These are phyloP conservation scores for Schwanniomyces pseudopolymorphus DNA, from an alignment of 805 yeast species.

Conservation along the genomic window DNA sequence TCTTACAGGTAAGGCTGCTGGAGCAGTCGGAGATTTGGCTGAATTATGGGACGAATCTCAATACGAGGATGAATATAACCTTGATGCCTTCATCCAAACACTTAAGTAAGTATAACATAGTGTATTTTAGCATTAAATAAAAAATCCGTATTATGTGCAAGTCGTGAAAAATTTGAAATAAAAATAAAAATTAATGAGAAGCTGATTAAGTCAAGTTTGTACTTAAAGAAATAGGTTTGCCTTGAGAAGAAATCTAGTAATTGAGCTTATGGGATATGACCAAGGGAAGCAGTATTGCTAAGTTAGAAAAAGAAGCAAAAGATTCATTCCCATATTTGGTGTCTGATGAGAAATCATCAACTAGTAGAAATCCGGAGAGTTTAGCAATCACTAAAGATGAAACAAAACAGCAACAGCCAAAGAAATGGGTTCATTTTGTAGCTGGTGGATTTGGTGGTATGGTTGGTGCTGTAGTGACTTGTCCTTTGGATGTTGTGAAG, in stretches of 20 bases:
- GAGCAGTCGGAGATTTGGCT: conserved; percentile 82
- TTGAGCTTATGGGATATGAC: neutral
- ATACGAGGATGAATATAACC: conserved; percentile 94
- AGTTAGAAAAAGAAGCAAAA: conserved; percentile 53
- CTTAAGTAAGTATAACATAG: conserved; percentile 39
- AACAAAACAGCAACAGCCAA: conserved; percentile 16
- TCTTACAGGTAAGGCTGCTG: conserved; percentile 70
- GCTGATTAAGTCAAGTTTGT: neutral
- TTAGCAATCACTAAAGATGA: conserved; percentile 13
- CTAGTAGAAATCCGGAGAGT: conserved; percentile 41
- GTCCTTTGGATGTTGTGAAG: conserved; percentile 95
- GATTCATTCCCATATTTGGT: conserved; percentile 62
- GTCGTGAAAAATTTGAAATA: neutral
- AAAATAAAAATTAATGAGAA: neutral
- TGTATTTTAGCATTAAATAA: conserved; percentile 5
- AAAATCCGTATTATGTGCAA: neutral
- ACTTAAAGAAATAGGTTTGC: neutral
- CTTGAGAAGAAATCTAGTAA: neutral
- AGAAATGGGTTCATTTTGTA: conserved; percentile 73
- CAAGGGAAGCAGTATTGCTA: conserved; percentile 9
- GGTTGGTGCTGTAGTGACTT: conserved; percentile 93
- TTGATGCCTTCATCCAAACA: conserved; percentile 87
- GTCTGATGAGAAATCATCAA: conserved; percentile 69
- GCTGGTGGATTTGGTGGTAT: conserved; percentile 95
- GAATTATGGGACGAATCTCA: conserved; percentile 97